Evolutionary conservation across 2,329 filamentous ascomycete species (phyloP).

Genomic region (Aspergillus awamori): DNA sequence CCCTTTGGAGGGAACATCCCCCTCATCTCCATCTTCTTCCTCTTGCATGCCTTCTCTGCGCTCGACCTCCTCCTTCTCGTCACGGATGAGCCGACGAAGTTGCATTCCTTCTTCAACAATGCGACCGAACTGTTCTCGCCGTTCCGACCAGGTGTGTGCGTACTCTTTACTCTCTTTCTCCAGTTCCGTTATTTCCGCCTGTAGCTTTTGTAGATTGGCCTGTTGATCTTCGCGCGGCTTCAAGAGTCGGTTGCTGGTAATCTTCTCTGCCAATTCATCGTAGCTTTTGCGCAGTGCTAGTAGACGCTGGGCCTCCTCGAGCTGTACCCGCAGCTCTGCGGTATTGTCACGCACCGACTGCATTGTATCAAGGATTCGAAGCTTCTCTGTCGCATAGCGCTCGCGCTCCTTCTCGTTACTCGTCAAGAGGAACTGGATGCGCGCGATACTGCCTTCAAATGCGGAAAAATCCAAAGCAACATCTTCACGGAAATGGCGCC

Average conservation of each 20-base stretch:
- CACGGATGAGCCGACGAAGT: conserved; percentile 80
- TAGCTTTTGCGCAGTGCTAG: conserved; percentile 80
- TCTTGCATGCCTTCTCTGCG: conserved; percentile 78
- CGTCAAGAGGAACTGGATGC: conserved; percentile 81
- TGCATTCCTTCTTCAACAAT: conserved; percentile 92
- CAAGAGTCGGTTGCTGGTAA: conserved; percentile 77
- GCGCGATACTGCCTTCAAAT: conserved; percentile 82
- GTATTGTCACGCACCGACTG: conserved; percentile 78
- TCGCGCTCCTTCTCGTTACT: conserved; percentile 83
- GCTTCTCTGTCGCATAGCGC: conserved; percentile 79
- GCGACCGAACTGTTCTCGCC: conserved; percentile 80
- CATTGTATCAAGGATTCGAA: conserved; percentile 76
- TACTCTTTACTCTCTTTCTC: conserved; percentile 83
- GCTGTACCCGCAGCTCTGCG: conserved; percentile 68
- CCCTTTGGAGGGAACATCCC: conserved; percentile 53
- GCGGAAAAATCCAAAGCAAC: conserved; percentile 84
- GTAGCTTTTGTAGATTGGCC: conserved; percentile 75
- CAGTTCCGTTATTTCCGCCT: conserved; percentile 84
- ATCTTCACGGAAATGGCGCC: conserved; percentile 76
- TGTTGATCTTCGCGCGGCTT: conserved; percentile 83
- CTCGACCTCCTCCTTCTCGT: conserved; percentile 95
- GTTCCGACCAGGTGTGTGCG: conserved; percentile 79
- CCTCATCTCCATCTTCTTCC: conserved; percentile 60
- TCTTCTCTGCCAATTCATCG: conserved; percentile 84
- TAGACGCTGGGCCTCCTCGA: conserved; percentile 75